Conservation (phyloP, 495 filamentous ascomycete genomes). For the Lepidopterella palustris region DNA sequence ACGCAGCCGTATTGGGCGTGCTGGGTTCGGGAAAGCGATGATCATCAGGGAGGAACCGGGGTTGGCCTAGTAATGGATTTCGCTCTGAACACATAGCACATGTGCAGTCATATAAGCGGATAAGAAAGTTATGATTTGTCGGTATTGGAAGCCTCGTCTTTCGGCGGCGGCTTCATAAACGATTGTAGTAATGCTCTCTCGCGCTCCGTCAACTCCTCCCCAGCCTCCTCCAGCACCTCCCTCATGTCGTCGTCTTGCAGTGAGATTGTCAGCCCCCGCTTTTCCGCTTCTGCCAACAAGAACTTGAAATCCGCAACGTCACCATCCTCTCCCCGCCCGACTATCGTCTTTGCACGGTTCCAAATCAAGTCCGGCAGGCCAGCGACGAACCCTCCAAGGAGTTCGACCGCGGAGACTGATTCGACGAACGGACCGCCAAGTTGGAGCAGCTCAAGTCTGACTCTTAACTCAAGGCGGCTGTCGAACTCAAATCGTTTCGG, state of each 20-base stretch:
- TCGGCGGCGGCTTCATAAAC: constrained; percentile 4
- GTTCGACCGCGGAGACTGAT: constrained; percentile 4
- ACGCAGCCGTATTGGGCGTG: no score
- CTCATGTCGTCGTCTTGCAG: constrained; percentile 3
- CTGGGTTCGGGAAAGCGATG: no score
- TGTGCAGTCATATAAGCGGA: constrained; percentile 4
- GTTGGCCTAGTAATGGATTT: no score
- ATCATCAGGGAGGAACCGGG: no score
- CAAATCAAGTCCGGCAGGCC: constrained; percentile 4
- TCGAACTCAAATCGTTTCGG: constrained; percentile 5
- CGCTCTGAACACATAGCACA: no score
- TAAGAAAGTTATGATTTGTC: constrained; percentile 6
- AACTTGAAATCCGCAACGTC: constrained; percentile 4
- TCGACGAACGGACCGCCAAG: constrained; percentile 3
- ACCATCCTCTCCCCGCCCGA: constrained; percentile 4
- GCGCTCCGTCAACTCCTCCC: constrained; percentile 4
- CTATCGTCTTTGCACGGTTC: constrained; percentile 5
- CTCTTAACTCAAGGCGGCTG: constrained; percentile 5
- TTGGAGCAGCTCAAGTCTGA: constrained; percentile 4
- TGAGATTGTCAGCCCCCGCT: constrained; percentile 2
- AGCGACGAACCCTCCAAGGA: constrained; percentile 4
- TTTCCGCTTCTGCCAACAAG: constrained; percentile 5
- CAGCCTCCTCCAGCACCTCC: constrained; percentile 3
- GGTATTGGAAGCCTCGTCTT: constrained; percentile 4
- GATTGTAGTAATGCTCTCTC: constrained; percentile 4